These are phyloP conservation scores for Coprinellus micaceus DNA, from an alignment of 768 basidiomycete species.

Conservation along the genomic window DNA sequence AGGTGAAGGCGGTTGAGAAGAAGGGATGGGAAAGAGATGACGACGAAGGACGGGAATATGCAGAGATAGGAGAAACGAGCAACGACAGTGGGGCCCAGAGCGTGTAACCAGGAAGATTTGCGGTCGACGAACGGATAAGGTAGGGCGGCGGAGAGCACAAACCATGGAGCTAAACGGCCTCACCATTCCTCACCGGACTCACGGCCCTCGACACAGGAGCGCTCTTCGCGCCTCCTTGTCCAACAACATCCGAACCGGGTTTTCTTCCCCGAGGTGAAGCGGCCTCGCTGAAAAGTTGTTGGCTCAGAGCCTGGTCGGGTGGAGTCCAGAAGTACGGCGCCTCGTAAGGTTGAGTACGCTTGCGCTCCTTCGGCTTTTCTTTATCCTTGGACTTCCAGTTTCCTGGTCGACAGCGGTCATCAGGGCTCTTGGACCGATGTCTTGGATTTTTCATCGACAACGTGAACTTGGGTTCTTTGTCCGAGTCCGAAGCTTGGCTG, in stretches of 20 bases:
- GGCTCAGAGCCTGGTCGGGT: slow-evolving; percentile 28
- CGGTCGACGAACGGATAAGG: not conserved
- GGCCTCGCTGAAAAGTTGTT: not conserved
- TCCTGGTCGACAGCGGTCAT: not conserved
- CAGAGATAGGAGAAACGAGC: too few species aligned
- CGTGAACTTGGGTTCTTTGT: not conserved
- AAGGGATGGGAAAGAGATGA: too few species aligned
- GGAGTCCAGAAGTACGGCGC: slow-evolving; percentile 60
- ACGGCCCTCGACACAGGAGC: not conserved
- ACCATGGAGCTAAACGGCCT: not conserved
- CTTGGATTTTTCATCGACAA: not conserved
- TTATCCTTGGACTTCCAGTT: too few species aligned
- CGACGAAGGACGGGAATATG: too few species aligned
- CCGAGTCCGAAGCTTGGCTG: not conserved
- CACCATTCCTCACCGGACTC: not conserved
- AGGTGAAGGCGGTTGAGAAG: too few species aligned
- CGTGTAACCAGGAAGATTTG: too few species aligned
- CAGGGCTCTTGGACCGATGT: not conserved
- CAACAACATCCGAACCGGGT: not conserved
- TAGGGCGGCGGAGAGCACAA: not conserved
- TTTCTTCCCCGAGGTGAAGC: not conserved
- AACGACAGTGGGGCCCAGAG: too few species aligned
- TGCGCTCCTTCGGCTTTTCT: not conserved
- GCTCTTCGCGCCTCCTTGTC: not conserved
- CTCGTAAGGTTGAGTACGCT: slow-evolving; percentile 57